phyloP scores from a whole-genome alignment of 345 rosid genomes.

The Camelina neglecta region DNA sequence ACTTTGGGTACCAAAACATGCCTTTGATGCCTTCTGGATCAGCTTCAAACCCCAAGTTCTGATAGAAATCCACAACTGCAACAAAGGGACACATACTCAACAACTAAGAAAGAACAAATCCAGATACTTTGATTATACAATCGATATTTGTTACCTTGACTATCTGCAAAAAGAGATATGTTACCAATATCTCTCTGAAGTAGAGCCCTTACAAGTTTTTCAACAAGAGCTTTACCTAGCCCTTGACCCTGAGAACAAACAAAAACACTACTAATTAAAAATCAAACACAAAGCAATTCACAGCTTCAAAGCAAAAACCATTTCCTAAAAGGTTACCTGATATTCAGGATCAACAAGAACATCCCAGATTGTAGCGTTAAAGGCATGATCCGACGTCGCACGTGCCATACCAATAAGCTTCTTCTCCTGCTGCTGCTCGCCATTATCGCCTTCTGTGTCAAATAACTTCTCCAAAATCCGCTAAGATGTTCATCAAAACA shows the following conservation, averaged over 20 bases:
- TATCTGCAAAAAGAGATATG: conserved; percentile 96
- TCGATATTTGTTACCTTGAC: conserved; percentile 63
- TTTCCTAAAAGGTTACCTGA: conserved; percentile 57
- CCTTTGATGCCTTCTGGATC: conserved; percentile 99
- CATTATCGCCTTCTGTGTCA: conserved; percentile 84
- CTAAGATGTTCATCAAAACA: conserved; percentile 81
- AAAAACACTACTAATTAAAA: neutral
- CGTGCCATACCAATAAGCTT: conserved; percentile 97
- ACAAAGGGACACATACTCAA: neutral
- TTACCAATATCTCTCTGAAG: conserved; percentile 94
- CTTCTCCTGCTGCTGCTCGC: conserved; percentile 40
- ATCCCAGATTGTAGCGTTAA: conserved; percentile 99
- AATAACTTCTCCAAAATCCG: conserved; percentile 90
- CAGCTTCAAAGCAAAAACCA: neutral
- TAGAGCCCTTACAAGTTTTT: conserved; percentile 82
- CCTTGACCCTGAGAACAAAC: conserved; percentile 79
- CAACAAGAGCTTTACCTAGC: conserved; percentile 89
- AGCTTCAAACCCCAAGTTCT: conserved; percentile 86
- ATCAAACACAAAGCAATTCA: conserved; percentile 17
- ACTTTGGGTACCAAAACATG: conserved; percentile 96
- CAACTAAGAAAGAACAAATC: conserved; percentile 23
- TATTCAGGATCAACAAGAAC: conserved; percentile 96
- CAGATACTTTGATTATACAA: neutral
- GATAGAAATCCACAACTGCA: conserved; percentile 96
- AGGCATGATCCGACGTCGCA: conserved; percentile 97